A percentile compares a stretch with the other conserved stretches of the same genome.
These are phyloP conservation scores for Castanopsis chinensis DNA, from an alignment of 306 rosid species.

Conservation along the genomic window DNA sequence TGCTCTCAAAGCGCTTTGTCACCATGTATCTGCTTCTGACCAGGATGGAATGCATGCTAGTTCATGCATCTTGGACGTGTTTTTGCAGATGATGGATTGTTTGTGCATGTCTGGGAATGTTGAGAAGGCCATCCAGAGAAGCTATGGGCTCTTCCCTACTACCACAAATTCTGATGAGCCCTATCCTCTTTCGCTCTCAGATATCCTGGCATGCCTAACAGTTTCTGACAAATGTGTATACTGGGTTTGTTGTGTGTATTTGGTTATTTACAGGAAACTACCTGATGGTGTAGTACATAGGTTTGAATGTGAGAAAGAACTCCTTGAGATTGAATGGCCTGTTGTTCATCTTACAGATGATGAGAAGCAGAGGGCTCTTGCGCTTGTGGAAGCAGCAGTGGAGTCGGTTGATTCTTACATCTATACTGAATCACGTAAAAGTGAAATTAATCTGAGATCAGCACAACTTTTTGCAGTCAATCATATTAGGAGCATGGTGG, in stretches of 20 bases:
- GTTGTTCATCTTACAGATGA: constrained; percentile 42
- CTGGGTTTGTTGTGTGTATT: constrained; percentile 91
- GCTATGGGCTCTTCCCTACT: constrained; percentile 44
- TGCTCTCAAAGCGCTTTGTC: constrained; percentile 68
- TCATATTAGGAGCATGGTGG: constrained; percentile 73
- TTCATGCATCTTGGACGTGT: constrained; percentile 81
- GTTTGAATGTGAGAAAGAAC: constrained; percentile 85
- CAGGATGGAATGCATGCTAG: constrained; percentile 52
- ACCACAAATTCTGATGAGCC: constrained; percentile 46
- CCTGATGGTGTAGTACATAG: constrained; percentile 73
- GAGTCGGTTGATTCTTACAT: constrained; percentile 47
- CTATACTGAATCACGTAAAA: constrained; percentile 47
- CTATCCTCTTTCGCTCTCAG: constrained; percentile 47
- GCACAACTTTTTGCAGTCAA: constrained; percentile 74
- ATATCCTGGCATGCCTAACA: constrained; percentile 68
- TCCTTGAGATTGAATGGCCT: constrained; percentile 78
- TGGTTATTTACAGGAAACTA: constrained; percentile 87
- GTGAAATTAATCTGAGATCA: constrained; percentile 47
- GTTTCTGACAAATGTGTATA: constrained; percentile 88
- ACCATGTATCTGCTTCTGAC: constrained; percentile 40
- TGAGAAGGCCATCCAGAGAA: constrained; percentile 68
- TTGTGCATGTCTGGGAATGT: constrained; percentile 83
- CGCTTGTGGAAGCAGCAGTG: constrained; percentile 61
- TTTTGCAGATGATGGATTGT: constrained; percentile 85
- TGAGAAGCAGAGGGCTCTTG: constrained; percentile 64